A percentile compares a stretch with the other conserved stretches of the same genome.
Conservation (phyloP, 2,329 filamentous ascomycete species). For the Penicillium hesseltinei region DNA sequence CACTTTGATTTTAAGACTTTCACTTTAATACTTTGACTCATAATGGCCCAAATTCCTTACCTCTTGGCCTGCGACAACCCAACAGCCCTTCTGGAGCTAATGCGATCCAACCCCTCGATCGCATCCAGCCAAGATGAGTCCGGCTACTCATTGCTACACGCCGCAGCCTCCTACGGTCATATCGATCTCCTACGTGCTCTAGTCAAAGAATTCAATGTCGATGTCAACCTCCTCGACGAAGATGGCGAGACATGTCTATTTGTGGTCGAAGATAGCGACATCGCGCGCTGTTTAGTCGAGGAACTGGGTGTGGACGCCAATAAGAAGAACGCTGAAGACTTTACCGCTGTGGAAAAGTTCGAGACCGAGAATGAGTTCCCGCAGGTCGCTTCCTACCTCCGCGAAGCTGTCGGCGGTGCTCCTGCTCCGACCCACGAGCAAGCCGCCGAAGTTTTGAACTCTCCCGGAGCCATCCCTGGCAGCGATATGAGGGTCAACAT, state of each 20-base stretch:
- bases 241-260: constrained; percentile 95
- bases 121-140: constrained; percentile 81
- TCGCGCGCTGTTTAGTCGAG: constrained; percentile 76
- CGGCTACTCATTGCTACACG: constrained; percentile 92
- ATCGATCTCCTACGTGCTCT: constrained; percentile 73
- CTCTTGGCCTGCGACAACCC: constrained; percentile 81
- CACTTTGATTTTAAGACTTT: background rate
- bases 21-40: background rate
- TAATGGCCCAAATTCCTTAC: constrained; percentile 59
- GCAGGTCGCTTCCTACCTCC: constrained; percentile 70
- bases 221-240: constrained; percentile 80
- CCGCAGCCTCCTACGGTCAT: constrained; percentile 89
- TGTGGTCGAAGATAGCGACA: constrained; percentile 76
- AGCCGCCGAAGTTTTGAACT: constrained; percentile 37
- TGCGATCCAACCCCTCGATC: constrained; percentile 70
- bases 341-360: constrained; percentile 79
- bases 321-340: constrained; percentile 68
- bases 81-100: constrained; percentile 67
- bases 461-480: constrained; percentile 65
- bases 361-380: constrained; percentile 75
- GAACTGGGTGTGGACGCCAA: constrained; percentile 70
- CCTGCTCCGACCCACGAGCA: constrained; percentile 23
- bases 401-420: constrained; percentile 35
- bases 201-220: constrained; percentile 71
- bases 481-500: constrained; percentile 72